A percentile compares a stretch with the other conserved stretches of the same genome.
Evolutionary conservation across 2,329 filamentous ascomycete species (phyloP).

Genomic region (Ambrosiella cleistominuta): DNA sequence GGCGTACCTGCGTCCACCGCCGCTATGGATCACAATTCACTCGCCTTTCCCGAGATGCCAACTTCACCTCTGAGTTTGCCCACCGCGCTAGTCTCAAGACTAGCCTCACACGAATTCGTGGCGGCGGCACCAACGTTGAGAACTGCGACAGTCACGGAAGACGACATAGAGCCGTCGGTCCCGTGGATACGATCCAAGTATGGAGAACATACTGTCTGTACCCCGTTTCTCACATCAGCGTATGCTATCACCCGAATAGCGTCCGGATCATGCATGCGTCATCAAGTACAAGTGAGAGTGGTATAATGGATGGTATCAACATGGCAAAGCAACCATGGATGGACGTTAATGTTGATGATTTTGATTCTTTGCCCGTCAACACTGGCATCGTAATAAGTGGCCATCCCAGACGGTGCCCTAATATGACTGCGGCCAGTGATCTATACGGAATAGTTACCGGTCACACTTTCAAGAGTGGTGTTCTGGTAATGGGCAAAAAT

Average conservation of each 20-base stretch:
- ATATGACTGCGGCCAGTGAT: too few relatives aligned
- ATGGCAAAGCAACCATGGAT: too few relatives aligned
- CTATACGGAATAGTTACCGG: too few relatives aligned
- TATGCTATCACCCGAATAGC: neutral
- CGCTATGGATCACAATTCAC: constrained; percentile 52
- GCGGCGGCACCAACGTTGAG: neutral
- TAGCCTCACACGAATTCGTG: constrained; percentile 47
- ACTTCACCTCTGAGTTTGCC: constrained; percentile 31
- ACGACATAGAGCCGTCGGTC: neutral
- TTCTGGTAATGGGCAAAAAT: too few relatives aligned
- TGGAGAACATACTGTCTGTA: neutral
- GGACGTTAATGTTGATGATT: too few relatives aligned
- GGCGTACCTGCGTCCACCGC: constrained; percentile 81
- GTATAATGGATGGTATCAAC: neutral
- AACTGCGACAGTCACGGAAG: neutral
- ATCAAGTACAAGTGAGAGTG: neutral
- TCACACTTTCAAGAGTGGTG: too few relatives aligned
- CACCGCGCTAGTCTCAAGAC: constrained; percentile 54
- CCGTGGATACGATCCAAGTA: neutral
- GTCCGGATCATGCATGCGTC: neutral
- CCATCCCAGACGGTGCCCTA: too few relatives aligned
- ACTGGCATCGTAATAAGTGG: too few relatives aligned
- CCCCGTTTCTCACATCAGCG: neutral
- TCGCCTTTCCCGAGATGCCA: constrained; percentile 21
- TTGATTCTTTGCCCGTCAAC: too few relatives aligned